Base-by-base conservation (phyloP, 2,329 filamentous ascomycete species). In the Exophiala bonariae region DNA sequence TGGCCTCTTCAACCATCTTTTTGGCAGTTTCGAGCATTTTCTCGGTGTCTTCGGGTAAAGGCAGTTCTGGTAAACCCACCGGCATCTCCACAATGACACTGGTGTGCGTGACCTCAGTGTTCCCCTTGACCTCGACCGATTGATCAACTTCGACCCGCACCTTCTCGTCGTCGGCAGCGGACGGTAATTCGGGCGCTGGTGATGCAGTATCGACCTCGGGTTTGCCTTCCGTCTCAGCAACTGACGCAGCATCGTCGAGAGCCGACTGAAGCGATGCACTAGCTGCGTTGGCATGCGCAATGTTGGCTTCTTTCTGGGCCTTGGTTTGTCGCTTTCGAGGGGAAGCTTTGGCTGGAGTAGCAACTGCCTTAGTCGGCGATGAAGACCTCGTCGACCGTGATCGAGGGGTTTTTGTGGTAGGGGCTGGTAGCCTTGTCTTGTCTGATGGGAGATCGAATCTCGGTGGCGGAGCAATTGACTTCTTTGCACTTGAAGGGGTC, bases 11-110 rank as follows among this genome's bases (percentile, higher is more conserved):
- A 4, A 96, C 91, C 88, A 96, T 96, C 58, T 85, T 81, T 71
- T 86, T 89, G 23, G 93, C 93, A 61, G 89, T 83, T 20, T 84
- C 84, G 49, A 97, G 85, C 86, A 96, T 90, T 45, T 84, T 80
- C 47, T 86, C 79, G 1, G 90, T 85, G 60, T 93, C 87, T 55
- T 90, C 86, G 0, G 88, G 83, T 10, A 83, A 80, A 0, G 87
- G 85, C 7, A 90, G 77, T 51, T 88, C 81, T 1, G 81, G 74
- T 36, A 77, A 73, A 43, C 78, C 80, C 8, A 81, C 76, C 3
- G 90, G 87, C 62, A 93, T 77, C 55, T 93, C 86, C 9, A 93
- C 76, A 52, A 86, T 85, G 39, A 92, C 82, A 37, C 83, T 82
- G 5, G 86, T 91, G 57, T 81, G 81, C 46, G 83, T 86, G 1